Evolutionary conservation across 2,329 filamentous ascomycete species (phyloP).

Genomic region (Aschersonia sp.): DNA sequence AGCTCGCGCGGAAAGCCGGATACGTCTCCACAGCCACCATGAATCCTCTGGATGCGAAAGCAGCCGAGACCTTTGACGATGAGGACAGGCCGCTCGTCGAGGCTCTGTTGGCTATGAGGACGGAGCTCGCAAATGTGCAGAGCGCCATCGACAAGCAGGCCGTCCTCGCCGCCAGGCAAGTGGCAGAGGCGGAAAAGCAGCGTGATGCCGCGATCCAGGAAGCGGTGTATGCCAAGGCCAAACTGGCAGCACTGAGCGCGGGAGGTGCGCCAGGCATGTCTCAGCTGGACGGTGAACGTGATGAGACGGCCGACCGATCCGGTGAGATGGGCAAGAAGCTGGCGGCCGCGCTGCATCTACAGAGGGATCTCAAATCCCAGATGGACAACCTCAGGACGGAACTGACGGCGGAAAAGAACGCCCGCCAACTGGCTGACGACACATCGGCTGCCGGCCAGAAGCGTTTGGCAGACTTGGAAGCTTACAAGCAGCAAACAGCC

Average conservation of each 20-base stretch:
- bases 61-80: slow-evolving; percentile 70
- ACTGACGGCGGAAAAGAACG: slow-evolving; percentile 65
- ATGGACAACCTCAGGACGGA: slow-evolving; percentile 57
- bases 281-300: slow-evolving; percentile 42
- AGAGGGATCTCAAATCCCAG: slow-evolving; percentile 68
- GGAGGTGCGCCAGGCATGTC: slow-evolving; percentile 49
- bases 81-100: slow-evolving; percentile 88
- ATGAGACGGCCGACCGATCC: slow-evolving; percentile 39
- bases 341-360: slow-evolving; percentile 63
- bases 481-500: slow-evolving; percentile 68
- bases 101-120: slow-evolving; percentile 80
- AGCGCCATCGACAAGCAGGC: slow-evolving; percentile 80
- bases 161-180: slow-evolving; percentile 68
- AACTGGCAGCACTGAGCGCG: slow-evolving; percentile 62
- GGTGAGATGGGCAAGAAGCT: slow-evolving; percentile 70
- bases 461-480: slow-evolving; percentile 71
- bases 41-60: slow-evolving; percentile 63
- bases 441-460: slow-evolving; percentile 70
- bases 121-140: slow-evolving; percentile 81
- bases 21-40: slow-evolving; percentile 61
- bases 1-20: slow-evolving; percentile 79
- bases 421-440: slow-evolving; percentile 77
- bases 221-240: slow-evolving; percentile 89
- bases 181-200: slow-evolving; percentile 90
- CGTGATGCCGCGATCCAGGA: slow-evolving; percentile 89